Conservation (phyloP, 768 basidiomycete genomes). For the Amanita molliuscula region DNA sequence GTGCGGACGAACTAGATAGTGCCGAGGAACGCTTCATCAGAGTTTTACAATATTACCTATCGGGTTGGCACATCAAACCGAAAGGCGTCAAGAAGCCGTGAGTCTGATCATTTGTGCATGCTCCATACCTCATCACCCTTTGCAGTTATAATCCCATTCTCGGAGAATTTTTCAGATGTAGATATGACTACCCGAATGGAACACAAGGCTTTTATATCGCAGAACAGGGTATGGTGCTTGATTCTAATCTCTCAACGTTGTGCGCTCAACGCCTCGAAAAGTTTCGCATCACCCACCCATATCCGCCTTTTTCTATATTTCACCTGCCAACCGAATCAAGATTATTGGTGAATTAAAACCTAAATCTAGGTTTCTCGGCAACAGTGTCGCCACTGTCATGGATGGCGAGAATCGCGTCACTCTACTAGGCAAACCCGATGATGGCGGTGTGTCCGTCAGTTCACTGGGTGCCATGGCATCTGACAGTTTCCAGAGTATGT, state of each 20-base stretch:
- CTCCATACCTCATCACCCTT: not conserved
- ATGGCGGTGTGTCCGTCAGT: conserved; percentile 54
- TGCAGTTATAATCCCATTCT: conserved; percentile 90
- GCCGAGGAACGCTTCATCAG: conserved; percentile 87
- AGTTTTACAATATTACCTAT: conserved; percentile 89
- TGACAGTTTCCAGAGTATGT: conserved; percentile 49
- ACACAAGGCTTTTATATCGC: conserved; percentile 92
- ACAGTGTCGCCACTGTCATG: conserved; percentile 93
- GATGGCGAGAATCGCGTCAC: conserved; percentile 90
- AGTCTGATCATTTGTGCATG: conserved; percentile 20
- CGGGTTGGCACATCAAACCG: conserved; percentile 99
- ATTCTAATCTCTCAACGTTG: not conserved
- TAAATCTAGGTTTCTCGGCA: conserved; percentile 93
- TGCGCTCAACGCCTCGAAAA: conserved; percentile 18
- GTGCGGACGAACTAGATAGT: conserved; percentile 71
- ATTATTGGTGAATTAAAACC: conserved; percentile 92
- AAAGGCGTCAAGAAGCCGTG: conserved; percentile 99
- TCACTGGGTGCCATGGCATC: not conserved
- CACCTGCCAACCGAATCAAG: conserved; percentile 77
- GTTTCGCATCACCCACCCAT: conserved; percentile 94
- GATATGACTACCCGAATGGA: conserved; percentile 86
- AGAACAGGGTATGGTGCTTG: conserved; percentile 63
- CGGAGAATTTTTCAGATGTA: conserved; percentile 96
- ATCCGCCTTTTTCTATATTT: conserved; percentile 93
- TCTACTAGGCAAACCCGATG: conserved; percentile 73